These are phyloP conservation scores for Debaryomycetaceae sp. DNA, from an alignment of 1,139 yeast species.

Conservation along the genomic window DNA sequence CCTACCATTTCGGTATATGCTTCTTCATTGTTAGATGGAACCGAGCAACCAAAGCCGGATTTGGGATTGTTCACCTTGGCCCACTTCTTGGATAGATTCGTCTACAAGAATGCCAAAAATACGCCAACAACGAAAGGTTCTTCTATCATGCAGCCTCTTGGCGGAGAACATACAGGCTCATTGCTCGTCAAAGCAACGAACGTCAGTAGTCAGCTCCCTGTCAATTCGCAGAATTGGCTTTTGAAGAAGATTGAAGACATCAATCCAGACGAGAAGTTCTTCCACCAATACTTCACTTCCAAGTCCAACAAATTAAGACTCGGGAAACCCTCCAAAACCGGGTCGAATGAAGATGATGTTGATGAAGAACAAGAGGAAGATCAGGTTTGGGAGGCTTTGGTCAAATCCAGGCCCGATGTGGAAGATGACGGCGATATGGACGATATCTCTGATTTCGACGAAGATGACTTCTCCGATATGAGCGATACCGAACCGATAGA, in stretches of 20 bases:
- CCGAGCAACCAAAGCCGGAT: conserved; percentile 64
- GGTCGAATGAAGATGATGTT: conserved; percentile 23
- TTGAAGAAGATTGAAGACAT: conserved; percentile 60
- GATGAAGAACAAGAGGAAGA: conserved; percentile 66
- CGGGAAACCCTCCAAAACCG: conserved; percentile 20
- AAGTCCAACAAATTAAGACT: conserved; percentile 49
- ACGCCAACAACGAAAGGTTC: conserved; percentile 71
- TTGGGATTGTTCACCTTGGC: conserved; percentile 81
- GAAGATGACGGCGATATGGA: conserved; percentile 52
- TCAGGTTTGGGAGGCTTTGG: conserved; percentile 87
- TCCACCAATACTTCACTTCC: conserved; percentile 78
- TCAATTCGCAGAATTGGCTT: conserved; percentile 82
- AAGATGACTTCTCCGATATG: conserved; percentile 34
- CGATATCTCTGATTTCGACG: conserved; percentile 47
- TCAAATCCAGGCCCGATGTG: conserved; percentile 77
- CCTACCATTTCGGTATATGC: conserved; percentile 90
- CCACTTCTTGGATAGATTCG: conserved; percentile 93
- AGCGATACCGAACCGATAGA: conserved; percentile 18
- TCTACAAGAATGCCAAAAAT: conserved; percentile 87
- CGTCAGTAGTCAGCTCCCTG: conserved; percentile 52
- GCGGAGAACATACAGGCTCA: conserved; percentile 81
- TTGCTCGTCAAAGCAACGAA: conserved; percentile 70
- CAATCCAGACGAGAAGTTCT: conserved; percentile 86
- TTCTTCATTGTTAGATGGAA: conserved; percentile 50
- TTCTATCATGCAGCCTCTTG: conserved; percentile 96